These are phyloP conservation scores for Linaria vulgaris DNA, from an alignment of 257 asterid species.

Conservation along the genomic window DNA sequence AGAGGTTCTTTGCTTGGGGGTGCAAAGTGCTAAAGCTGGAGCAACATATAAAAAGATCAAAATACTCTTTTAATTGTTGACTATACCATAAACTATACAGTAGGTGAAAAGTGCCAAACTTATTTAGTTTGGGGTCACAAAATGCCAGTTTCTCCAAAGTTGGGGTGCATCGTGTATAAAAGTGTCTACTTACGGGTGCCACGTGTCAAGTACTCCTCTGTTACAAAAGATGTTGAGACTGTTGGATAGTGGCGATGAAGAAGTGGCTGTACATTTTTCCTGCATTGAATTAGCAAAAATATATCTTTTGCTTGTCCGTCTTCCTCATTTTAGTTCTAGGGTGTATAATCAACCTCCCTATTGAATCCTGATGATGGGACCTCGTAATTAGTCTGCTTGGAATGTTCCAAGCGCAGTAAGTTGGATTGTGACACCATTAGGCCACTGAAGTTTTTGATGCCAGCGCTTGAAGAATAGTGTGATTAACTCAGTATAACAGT, in stretches of 20 bases:
- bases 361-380: conserved; percentile 7
- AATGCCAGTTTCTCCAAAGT: too few relatives aligned
- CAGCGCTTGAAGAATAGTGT: not conserved
- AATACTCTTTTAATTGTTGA: too few relatives aligned
- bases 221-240: conserved; percentile 4
- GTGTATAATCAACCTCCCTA: conserved; percentile 1
- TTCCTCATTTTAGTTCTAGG: conserved; percentile 5
- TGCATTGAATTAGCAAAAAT: not conserved
- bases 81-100: too few relatives aligned
- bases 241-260: conserved; percentile 7
- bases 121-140: too few relatives aligned
- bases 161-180: too few relatives aligned
- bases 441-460: not conserved
- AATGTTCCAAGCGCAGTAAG: too few relatives aligned
- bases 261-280: not conserved
- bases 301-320: conserved; percentile 2
- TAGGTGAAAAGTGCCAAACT: too few relatives aligned
- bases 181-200: too few relatives aligned
- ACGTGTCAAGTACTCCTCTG: too few relatives aligned
- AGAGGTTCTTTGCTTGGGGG: too few relatives aligned
- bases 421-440: conserved; percentile 8
- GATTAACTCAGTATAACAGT: not conserved
- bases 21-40: too few relatives aligned
- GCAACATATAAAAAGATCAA: too few relatives aligned
- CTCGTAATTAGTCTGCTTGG: not conserved